Base-by-base conservation (phyloP, 306 rosid species). In the Cicer judaicum region DNA sequence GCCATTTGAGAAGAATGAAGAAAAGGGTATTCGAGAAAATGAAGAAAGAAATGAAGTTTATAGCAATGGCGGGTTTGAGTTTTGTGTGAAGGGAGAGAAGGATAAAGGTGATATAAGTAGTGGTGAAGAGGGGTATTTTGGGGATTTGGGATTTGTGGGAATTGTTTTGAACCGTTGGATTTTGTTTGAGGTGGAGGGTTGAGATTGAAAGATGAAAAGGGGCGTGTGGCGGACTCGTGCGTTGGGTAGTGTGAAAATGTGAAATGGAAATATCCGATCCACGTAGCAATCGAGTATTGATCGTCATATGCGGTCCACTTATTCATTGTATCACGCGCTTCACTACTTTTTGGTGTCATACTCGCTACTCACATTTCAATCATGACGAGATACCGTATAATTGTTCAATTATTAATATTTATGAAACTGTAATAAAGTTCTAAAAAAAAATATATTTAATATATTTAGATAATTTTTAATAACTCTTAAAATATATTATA, bases 181-280 rank as follows among this genome's bases (percentile, higher is more conserved):
- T 1, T 0, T 5, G 0, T 0, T 0, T 36, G 29, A 70, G 12
- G 72, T 79, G 85, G 84, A 77, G 5, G 68, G 78, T 0, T 8
- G 18, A 2, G 73, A 84, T 79, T 36, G 0, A 5, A 8, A 39
- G 5, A 10, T 10, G 19, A 19, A 60, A 8, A 46, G 0, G 1
- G 85, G 96, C 91, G 91, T 91, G 96, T 87, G 96, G 84, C 46
- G 21, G 40, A 6, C 93, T 84, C 89, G 84, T 88, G 96, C 70
- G 40, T 9, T 78, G 70, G 83, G 74, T 85, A 0, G 19, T 70
- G 68, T 55, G 70, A 44, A 75, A 7, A 29, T 41, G 75, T 76
- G 79, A 77, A 24, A 5, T 2, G 47, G 19, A 50, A 77, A 71
- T 54, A 61, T 81, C 34, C 78, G 68, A 38, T 73, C 83, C 89